Evolutionary conservation across 2,329 filamentous ascomycete species (phyloP), one percentile per base, ranked within the genome.

Genomic region (Didymella pinodella): DNA sequence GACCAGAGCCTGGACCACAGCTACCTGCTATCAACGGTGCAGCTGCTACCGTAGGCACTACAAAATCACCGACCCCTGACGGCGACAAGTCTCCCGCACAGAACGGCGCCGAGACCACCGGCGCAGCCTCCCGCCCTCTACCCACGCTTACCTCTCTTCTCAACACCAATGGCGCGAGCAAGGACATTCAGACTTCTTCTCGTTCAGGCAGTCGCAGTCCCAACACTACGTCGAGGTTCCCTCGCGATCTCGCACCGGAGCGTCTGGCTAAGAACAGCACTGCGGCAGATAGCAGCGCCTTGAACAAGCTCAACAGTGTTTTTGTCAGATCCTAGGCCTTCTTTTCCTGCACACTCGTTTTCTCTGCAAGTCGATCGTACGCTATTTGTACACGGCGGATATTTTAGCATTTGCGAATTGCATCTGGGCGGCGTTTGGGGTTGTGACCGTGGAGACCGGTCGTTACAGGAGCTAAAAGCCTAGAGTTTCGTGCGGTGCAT

Each of bases 141-240:
- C 86, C 86, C 7, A 73, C 67, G 7, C 64, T 75, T 1, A 69
- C 70, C 11, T 74, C 73, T 1, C 67, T 76, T 26, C 69, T 76
- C 40, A 76, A 76, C 55, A 69, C 65, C 29, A 69, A 72, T 12
- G 69, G 68, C 20, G 62, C 66, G 20, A 64, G 62, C 20, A 66
- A 68, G 57, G 69, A 75, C 31, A 75, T 71, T 20, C 70, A 72
- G 49, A 71, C 63, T 60, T 73, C 65, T 48, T 77, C 73, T 57
- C 76, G 80, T 32, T 74, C 76, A 6, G 78, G 78, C 20, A 82
- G 79, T 60, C 75, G 75, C 44, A 82, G 79, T 74, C 64, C 72
- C 59, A 75, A 72, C 40, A 71, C 66, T n/a, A 65, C 69, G 14
- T 62, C 69, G 36, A 60, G 70, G 36, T 67, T 72, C 16, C 67